Evolutionary conservation across 2,329 filamentous ascomycete species (phyloP).

Genomic region (Cladophialophora carrionii): DNA sequence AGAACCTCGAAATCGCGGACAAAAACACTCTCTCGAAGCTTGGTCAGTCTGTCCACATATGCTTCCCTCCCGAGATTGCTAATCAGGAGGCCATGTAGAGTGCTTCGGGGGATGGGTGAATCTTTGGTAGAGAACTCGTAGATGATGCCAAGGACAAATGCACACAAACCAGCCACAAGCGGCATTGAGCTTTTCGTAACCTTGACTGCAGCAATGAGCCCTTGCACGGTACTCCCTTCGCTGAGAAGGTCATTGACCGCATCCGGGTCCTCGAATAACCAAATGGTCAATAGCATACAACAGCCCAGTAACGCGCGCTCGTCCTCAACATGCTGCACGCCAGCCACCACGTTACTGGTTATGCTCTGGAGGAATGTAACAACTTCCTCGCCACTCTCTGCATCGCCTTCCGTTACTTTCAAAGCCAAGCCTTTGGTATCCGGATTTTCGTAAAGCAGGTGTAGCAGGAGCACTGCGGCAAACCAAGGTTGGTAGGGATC

Average conservation of each 20-base stretch:
- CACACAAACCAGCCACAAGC: constrained; percentile 78
- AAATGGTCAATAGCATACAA: constrained; percentile 82
- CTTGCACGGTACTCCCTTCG: constrained; percentile 91
- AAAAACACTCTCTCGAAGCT: constrained; percentile 74
- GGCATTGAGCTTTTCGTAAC: constrained; percentile 63
- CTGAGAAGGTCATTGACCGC: constrained; percentile 90
- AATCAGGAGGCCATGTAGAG: constrained; percentile 75
- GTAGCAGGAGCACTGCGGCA: constrained; percentile 81
- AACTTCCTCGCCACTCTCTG: constrained; percentile 86
- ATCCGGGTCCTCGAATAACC: constrained; percentile 89
- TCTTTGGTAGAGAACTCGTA: constrained; percentile 99
- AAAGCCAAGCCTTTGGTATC: constrained; percentile 79
- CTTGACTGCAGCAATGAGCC: constrained; percentile 74
- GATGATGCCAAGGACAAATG: constrained; percentile 80
- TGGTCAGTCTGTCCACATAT: constrained; percentile 80
- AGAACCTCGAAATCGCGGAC: constrained; percentile 89
- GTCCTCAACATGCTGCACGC: constrained; percentile 75
- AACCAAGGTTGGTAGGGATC: constrained; percentile 93
- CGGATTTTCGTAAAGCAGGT: constrained; percentile 78
- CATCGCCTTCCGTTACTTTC: constrained; percentile 84
- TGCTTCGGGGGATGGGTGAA: constrained; percentile 81
- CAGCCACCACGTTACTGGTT: constrained; percentile 80
- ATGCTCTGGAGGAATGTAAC: constrained; percentile 91
- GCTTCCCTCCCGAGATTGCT: constrained; percentile 80
- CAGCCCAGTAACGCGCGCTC: constrained; percentile 80